Evolutionary conservation across 208 protist genomes (phyloP), one percentile per base, ranked within the genome.

Genomic region (Leishmania major): DNA sequence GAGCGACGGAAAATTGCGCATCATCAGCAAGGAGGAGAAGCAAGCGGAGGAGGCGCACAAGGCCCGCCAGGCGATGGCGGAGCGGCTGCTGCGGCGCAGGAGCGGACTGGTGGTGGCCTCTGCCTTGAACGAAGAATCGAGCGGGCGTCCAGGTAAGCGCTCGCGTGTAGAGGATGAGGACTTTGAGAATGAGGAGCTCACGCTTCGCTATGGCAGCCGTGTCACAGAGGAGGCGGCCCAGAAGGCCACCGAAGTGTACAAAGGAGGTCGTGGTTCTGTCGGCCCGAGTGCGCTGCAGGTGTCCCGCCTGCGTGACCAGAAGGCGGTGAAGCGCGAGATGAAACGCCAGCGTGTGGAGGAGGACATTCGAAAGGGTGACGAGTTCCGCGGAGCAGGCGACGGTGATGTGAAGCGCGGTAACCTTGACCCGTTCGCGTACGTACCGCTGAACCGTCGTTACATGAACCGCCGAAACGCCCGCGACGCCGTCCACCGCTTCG

Each of bases 381-480:
- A 97, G 85, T 97, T 96, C 83, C 80, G 82, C 35, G 94, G 94
- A 60, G 82, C 81, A 19, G 94, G 94, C 28, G 87, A 85, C 5
- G 96, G 96, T 47, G 96, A 98, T 89, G 89, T 98, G 59, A 91
- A 93, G 60, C 91, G 93, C 31, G 96, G 96, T 40, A 94, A 89
- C 78, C 25, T 96, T 35, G 96, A 96, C 28, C 96, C 96, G 35
- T 98, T 89, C 83, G 96, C 96, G 5, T 98, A 98, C 82, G 93
- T 98, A 55, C 96, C 96, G 66, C 89, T 98, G 31, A 98, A 97
- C 80, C 88, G 92, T 7, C 87, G 90, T 40, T 97, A 94, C 90
- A 96, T 98, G 93, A 98, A 98, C 84, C 88, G 88, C n/a, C 94
- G 96, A 51, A 88, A 96, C 78, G 84, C 89, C 40, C 93, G 92